Evolutionary conservation across 108 stramenopile species (phyloP).

Genomic region (Fragilariopsis cylindrus): DNA sequence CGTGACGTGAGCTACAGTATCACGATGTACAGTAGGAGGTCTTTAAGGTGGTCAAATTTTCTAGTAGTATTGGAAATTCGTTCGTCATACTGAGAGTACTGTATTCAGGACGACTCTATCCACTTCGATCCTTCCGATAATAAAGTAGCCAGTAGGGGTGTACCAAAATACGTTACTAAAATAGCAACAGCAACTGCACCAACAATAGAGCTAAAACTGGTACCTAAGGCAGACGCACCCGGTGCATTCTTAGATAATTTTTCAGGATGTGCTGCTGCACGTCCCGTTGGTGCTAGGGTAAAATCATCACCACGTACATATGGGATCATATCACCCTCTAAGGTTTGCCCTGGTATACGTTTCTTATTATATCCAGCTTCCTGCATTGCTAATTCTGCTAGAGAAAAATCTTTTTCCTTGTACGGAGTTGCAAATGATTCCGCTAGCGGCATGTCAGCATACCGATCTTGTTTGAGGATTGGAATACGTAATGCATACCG

Average conservation of each 20-base stretch:
- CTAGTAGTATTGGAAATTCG: no score
- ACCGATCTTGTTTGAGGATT: slow-evolving; percentile 65
- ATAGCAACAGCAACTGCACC: slow-evolving; percentile 56
- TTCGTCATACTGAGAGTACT: no score
- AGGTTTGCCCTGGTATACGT: slow-evolving; percentile 64
- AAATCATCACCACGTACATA: slow-evolving; percentile 35
- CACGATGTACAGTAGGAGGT: no score
- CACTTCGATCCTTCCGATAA: slow-evolving; percentile 1
- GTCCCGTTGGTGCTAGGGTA: slow-evolving; percentile 63
- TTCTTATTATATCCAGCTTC: slow-evolving; percentile 70
- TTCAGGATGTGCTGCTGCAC: slow-evolving; percentile 58
- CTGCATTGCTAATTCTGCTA: slow-evolving; percentile 70
- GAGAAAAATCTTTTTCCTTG: slow-evolving; percentile 30
- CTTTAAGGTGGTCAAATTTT: no score
- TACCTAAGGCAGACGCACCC: slow-evolving; percentile 30
- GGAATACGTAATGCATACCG: slow-evolving; percentile 61
- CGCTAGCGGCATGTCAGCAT: slow-evolving; percentile 61
- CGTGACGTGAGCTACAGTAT: no score
- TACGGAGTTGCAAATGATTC: slow-evolving; percentile 66
- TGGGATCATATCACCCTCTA: slow-evolving; percentile 78
- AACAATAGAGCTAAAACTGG: slow-evolving; percentile 55
- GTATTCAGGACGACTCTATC: background rate
- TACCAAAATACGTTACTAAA: slow-evolving; percentile 49
- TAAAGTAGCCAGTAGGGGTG: slow-evolving; percentile 40
- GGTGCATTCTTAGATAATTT: slow-evolving; percentile 47